Percentiles rank a stretch among this genome's conserved stretches.
Conservation (phyloP, 1,284 basidiomycete genomes). For the Ustilago bromivora region DNA sequence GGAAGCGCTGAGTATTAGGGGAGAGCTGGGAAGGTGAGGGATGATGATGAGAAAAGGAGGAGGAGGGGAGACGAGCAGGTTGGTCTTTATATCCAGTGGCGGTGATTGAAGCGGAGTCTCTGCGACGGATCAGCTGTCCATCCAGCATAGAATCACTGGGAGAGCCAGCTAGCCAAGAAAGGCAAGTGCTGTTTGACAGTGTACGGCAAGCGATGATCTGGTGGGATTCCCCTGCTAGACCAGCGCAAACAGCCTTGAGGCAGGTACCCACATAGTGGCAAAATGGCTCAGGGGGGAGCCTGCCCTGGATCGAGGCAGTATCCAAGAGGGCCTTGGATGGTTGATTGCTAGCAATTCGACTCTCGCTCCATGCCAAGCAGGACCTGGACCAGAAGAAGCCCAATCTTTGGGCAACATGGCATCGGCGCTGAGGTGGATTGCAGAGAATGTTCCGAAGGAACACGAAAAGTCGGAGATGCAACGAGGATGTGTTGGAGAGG, state of each 20-base stretch:
- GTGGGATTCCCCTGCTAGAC: not conserved
- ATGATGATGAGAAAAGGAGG: slow-evolving; percentile 40
- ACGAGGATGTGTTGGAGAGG: not conserved
- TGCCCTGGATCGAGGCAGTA: slow-evolving; percentile 8
- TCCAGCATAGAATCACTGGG: slow-evolving; percentile 3
- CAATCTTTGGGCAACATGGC: slow-evolving; percentile 6
- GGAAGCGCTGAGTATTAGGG: slow-evolving; percentile 22
- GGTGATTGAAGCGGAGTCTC: slow-evolving; percentile 27
- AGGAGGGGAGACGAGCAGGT: slow-evolving; percentile 21
- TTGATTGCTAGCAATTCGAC: slow-evolving; percentile 6
- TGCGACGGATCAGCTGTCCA: slow-evolving; percentile 23
- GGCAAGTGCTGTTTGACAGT: not conserved
- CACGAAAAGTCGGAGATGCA: slow-evolving; percentile 7
- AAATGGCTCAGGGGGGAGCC: slow-evolving; percentile 6
- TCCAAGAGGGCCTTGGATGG: slow-evolving; percentile 1
- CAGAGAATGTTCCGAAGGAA: slow-evolving; percentile 40
- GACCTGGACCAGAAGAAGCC: not conserved
- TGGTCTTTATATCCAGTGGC: slow-evolving; percentile 34
- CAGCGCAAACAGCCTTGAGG: slow-evolving; percentile 3
- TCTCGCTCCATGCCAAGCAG: slow-evolving; percentile 9
- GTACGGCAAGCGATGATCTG: not conserved
- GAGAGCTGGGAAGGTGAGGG: slow-evolving; percentile 21
- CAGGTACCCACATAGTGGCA: not conserved
- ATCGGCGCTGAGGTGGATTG: not conserved
- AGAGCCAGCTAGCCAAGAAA: not conserved